Evolutionary conservation across 192 early-diverging fungal species (phyloP).

Genomic region (Backusella circina): DNA sequence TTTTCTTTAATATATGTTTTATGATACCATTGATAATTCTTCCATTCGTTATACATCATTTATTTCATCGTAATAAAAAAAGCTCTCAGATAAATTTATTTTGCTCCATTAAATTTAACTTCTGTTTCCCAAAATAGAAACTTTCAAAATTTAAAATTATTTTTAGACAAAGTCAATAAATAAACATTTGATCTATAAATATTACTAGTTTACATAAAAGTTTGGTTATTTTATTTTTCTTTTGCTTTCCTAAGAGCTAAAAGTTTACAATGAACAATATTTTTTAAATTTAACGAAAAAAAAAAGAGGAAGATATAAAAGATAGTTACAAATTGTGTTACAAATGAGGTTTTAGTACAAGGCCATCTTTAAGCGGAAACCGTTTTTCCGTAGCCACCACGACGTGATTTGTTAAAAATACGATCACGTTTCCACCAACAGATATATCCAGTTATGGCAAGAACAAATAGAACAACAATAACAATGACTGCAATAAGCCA

Average conservation of each 20-base stretch:
- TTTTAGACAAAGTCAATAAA: not conserved
- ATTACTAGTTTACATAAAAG: not conserved
- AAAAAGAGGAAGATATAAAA: not conserved
- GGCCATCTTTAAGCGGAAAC: not conserved
- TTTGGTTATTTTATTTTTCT: not conserved
- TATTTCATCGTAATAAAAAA: not conserved
- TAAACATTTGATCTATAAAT: not conserved
- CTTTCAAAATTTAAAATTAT: not conserved
- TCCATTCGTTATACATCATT: not conserved
- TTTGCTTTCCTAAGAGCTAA: not conserved
- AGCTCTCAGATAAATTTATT: not conserved
- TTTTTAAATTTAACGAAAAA: not conserved
- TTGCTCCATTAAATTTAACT: not conserved
- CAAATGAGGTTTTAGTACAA: not conserved
- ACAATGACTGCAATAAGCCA: conserved; percentile 49
- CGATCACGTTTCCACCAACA: conserved; percentile 21
- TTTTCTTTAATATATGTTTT: not conserved
- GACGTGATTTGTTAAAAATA: not conserved
- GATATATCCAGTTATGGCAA: conserved; percentile 14
- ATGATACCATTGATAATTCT: not conserved
- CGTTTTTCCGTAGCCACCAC: conserved; percentile 4
- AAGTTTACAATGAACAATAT: not conserved
- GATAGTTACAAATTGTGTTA: not conserved
- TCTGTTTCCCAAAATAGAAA: not conserved
- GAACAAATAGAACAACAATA: conserved; percentile 34